A percentile compares a stretch with the other conserved stretches of the same genome.
Conservation (phyloP, 768 basidiomycete species). For the Crepidotus variabilis region DNA sequence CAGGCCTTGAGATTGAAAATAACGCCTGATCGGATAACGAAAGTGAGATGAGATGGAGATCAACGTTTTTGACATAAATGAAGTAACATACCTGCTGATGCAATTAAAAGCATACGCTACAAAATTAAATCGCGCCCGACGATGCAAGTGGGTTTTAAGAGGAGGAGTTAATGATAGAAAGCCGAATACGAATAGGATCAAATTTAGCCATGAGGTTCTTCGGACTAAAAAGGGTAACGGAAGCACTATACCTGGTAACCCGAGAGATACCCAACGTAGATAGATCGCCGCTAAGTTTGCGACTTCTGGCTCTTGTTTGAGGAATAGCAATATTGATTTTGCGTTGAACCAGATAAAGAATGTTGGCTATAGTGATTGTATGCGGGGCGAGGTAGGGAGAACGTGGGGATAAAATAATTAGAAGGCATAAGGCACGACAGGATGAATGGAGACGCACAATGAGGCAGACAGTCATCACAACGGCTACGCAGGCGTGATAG, state of each 20-base stretch:
- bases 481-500: constrained; percentile 33
- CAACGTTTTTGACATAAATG: not conserved
- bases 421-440: not conserved
- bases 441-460: constrained; percentile 44
- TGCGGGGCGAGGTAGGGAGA: constrained; percentile 28
- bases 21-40: constrained; percentile 42
- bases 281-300: constrained; percentile 74
- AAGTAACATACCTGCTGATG: constrained; percentile 32
- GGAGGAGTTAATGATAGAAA: not conserved
- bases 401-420: not conserved
- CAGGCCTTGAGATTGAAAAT: constrained; percentile 84
- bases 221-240: constrained; percentile 5
- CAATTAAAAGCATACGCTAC: constrained; percentile 50
- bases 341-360: constrained; percentile 77
- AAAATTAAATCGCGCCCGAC: not conserved
- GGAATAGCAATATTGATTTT: constrained; percentile 69
- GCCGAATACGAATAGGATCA: constrained; percentile 1
- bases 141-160: not conserved
- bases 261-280: constrained; percentile 70
- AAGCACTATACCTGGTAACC: constrained; percentile 58
- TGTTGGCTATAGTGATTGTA: constrained; percentile 40
- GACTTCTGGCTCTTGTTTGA: constrained; percentile 82
- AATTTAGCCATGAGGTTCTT: not conserved
- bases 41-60: not conserved
- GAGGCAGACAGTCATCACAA: constrained; percentile 55